Evolutionary conservation across 768 basidiomycete genomes (phyloP), one percentile per base, ranked within the genome.

Genomic region (Russula compacta): DNA sequence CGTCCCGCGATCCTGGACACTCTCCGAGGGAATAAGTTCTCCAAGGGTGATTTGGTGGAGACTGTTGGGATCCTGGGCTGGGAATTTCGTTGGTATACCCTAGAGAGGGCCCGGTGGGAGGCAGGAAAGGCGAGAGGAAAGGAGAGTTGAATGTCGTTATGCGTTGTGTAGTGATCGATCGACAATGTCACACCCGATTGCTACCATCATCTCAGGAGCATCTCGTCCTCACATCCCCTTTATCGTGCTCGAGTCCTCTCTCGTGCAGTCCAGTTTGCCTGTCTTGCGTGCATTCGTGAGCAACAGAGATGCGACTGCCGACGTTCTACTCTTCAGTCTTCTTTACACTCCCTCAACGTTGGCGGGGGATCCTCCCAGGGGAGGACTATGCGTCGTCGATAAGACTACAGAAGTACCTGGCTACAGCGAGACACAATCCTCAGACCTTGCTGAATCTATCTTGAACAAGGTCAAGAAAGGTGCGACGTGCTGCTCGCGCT

Each of bases 191-290:
- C 61, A 60, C 17, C 64, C 72, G 42, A 53, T 64, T 46, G 44
- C 72, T 47, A 67, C 68, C 56, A 67, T 73, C 65, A 66, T 75
- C 63, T 48, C 63, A 35, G 68, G 67, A 53, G 59, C 67, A 36
- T 62, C 66, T 9, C 68, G 60, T 35, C 71, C 70, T 33, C 70
- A 72, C 38, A 72, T 81, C 39, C 76, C 82, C 32, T 68, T 85
- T 24, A 67, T 86, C 21, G 60, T 86, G 32, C 68, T 86, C 14
- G 82, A 86, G 63, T 86, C 85, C 6, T 83, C 85, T 51, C 58
- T 74, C 52, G 77, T 81, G 2, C 84, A 85, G 67, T 82, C 81
- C 11, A 73, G 77, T 62, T 63, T 87, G 46, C 81, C 85, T 10
- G 67, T 87, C 36, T 73, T 87, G 12, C 78, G 79, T 36, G 74